Evolutionary conservation across 768 basidiomycete genomes (phyloP), one percentile per base, ranked within the genome.

Genomic region (Ramaria sp.): DNA sequence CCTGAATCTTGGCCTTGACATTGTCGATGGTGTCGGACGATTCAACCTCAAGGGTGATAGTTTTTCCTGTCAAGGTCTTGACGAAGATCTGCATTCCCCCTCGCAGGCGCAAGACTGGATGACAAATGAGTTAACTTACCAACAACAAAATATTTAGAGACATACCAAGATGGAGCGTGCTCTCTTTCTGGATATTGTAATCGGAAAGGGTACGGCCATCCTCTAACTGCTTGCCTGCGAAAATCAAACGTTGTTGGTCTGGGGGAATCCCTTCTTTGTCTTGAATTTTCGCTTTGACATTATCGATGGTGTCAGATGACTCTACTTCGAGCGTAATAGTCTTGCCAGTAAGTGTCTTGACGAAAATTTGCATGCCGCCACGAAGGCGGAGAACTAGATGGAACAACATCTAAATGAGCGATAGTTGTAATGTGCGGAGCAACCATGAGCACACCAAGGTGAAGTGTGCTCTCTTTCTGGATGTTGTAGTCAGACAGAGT

Each of bases 161-260:
- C 67, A 30, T 58, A 67, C 67, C 69, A 50, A 83, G 80, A 65
- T 94, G 92, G 51, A 95, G 85, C 38, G 91, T 94, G 0, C 86
- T 89, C 73, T 95, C 91, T 75, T 94, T 94, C 79, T 95, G 92
- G 63, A 95, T 93, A 69, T 92, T 91, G 68, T 91, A 91, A 63
- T 89, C 88, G 10, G 86, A 88, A 1, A 91, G 77, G 4, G 88
- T 95, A 49, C 92, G 84, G 3, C 93, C 93, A 66, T 96, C 93
- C 70, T 95, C 92, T 30, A 96, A 81, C 69, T 94, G 92, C 73
- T 95, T 94, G 59, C 92, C 92, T 47, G 92, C 92, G 61, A 94
- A 95, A 75, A 95, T 95, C 20, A 95, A 73, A 61, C 93, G 91
- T 67, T 94, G 91, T 64, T 91, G 91, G 72, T 92, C 89, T 31